phyloP scores from a whole-genome alignment of 225 moss, liverwort and hornwort genomes.

The Climacium dendroides region DNA sequence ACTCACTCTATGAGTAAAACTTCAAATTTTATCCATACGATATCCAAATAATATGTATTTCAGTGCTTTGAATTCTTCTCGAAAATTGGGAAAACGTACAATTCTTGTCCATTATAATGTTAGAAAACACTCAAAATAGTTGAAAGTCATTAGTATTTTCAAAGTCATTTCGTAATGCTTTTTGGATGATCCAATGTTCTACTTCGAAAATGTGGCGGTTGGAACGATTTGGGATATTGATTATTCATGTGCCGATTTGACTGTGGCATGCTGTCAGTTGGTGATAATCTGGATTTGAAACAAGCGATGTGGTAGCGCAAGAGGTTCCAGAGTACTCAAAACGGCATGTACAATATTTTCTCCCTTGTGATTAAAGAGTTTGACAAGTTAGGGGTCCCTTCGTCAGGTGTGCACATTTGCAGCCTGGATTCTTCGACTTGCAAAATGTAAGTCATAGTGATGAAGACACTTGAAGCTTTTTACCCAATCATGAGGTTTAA shows the following conservation, averaged over 20 bases:
- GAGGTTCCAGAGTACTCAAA: slow-evolving; percentile 6
- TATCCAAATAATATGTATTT: background rate
- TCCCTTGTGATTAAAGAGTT: slow-evolving; percentile 32
- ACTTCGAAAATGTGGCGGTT: slow-evolving; percentile 2
- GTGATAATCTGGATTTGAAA: slow-evolving; percentile 7
- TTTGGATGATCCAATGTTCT: background rate
- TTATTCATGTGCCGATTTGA: background rate
- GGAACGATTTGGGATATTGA: background rate
- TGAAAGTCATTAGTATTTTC: background rate
- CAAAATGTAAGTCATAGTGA: slow-evolving; percentile 29
- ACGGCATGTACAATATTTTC: slow-evolving; percentile 35
- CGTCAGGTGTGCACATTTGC: slow-evolving; percentile 47
- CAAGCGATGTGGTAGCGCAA: slow-evolving; percentile 12
- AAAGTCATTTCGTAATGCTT: background rate
- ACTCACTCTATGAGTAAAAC: background rate
- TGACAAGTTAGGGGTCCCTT: slow-evolving; percentile 22
- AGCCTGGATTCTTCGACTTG: slow-evolving; percentile 42
- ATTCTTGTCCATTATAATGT: background rate
- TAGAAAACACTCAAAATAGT: background rate
- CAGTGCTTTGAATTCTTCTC: background rate
- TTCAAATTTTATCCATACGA: background rate
- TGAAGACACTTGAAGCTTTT: slow-evolving; percentile 20
- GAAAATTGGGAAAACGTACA: background rate
- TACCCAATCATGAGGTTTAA: slow-evolving; percentile 21
- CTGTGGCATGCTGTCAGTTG: slow-evolving; percentile 9